Evolutionary conservation across 352 stramenopile genomes (phyloP), one percentile per base, ranked within the genome.

Genomic region (Phytophthora podocarpi): DNA sequence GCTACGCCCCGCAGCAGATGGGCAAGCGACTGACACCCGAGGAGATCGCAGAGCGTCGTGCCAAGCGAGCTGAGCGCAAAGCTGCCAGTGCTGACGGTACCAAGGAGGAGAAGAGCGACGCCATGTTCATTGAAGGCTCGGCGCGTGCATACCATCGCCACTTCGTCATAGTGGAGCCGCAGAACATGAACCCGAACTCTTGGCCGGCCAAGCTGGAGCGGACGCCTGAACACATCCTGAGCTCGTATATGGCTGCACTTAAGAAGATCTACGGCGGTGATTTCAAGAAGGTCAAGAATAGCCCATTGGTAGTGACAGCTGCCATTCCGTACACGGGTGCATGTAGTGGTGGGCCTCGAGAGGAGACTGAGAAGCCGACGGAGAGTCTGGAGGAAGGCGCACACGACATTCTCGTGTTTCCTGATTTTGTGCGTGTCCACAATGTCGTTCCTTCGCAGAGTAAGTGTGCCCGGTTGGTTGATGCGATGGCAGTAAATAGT

Each of bases 121-220:
- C 70, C 5, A 46, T 79, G 15, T 80, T 71, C 36, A 88, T 90
- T 24, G 80, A 90, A 66, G 80, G 78, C 37, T 83, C 78, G 0
- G 64, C 77, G 26, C 62, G 87, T 40, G 74, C 64, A 28, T 88
- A 91, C 36, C 53, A 71, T 7, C 81, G 82, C 16, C 80, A 91
- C 47, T 78, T 78, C 18, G 67, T 90, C 15, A 67, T 93, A 10
- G 70, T 93, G 18, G 84, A 91, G 41, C 39, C 62, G 0, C 52
- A 75, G 13, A 52, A 51, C 32, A 70, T 47, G 15, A 65, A 74
- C 43, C 74, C 80, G 12, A 67, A 75, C 15, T 49, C 68, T 10
- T 93, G 84, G 84, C 78, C 78, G 1, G 80, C 86, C 51, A 91
- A 89, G 49, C 67, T 91, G n/a, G 84, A 93, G 48, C 59, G 75